Conservation (phyloP, 495 filamentous ascomycete genomes). For the Neurospora africana region DNA sequence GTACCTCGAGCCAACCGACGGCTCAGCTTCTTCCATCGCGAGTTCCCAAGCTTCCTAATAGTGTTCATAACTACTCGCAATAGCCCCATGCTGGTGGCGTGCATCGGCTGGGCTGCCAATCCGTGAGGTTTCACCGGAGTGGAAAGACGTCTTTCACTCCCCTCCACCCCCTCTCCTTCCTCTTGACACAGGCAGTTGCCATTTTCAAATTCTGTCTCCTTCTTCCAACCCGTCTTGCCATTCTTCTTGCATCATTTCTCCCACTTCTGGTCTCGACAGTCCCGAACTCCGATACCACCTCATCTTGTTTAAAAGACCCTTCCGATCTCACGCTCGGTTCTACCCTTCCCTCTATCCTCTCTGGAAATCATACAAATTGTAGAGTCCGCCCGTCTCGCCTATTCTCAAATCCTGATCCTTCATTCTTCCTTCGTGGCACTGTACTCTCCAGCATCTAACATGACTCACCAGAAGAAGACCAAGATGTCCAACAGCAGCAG, state of each 20-base stretch:
- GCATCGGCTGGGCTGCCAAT: neutral
- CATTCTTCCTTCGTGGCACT: neutral
- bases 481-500: slow-evolving; percentile 13
- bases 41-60: neutral
- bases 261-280: neutral
- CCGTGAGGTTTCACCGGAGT: neutral
- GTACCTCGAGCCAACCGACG: neutral
- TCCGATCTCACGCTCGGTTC: neutral
- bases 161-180: neutral
- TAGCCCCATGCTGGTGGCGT: neutral
- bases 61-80: neutral
- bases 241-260: neutral
- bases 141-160: neutral
- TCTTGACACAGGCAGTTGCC: neutral
- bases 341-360: neutral
- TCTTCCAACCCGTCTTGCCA: neutral
- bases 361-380: neutral
- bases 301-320: neutral
- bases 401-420: neutral
- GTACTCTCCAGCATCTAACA: slow-evolving; percentile 10
- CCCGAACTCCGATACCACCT: neutral
- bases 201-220: neutral
- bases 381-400: neutral
- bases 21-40: neutral
- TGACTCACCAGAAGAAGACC: slow-evolving; percentile 8